Evolutionary conservation across 1,139 yeast species (phyloP).

Genomic region (Zygosaccharomyces sapae): DNA sequence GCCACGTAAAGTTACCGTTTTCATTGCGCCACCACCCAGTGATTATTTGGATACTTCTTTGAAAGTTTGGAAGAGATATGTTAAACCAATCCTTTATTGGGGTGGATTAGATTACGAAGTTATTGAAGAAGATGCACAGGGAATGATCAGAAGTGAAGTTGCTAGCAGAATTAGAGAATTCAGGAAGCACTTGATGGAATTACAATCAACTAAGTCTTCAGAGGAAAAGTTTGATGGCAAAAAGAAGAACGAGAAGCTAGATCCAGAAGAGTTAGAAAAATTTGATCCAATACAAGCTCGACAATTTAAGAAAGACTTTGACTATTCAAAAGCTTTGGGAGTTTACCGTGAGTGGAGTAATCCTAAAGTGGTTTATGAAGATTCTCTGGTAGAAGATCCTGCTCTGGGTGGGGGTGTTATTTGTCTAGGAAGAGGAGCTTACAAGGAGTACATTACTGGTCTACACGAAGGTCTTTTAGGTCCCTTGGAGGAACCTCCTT

Average conservation of each 20-base stretch:
- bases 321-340: constrained; percentile 56
- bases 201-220: constrained; percentile 15
- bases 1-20: constrained; percentile 77
- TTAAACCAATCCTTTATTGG: constrained; percentile 83
- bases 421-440: constrained; percentile 93
- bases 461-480: constrained; percentile 93
- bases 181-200: constrained; percentile 44
- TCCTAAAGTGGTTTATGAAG: constrained; percentile 45
- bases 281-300: constrained; percentile 25
- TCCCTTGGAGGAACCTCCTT: constrained; percentile 66
- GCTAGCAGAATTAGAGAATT: constrained; percentile 77
- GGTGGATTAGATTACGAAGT: constrained; percentile 85
- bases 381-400: constrained; percentile 41
- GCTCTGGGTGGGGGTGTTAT: constrained; percentile 74
- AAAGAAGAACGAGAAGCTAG: constrained; percentile 14
- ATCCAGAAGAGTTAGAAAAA: constrained; percentile 23
- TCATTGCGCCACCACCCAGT: constrained; percentile 95
- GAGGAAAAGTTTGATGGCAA: constrained; percentile 19
- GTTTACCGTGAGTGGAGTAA: constrained; percentile 43
- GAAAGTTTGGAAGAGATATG: constrained; percentile 68
- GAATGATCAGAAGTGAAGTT: constrained; percentile 75
- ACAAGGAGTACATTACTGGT: constrained; percentile 85
- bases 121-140: constrained; percentile 69
- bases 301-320: constrained; percentile 44
- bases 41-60: constrained; percentile 78